Evolutionary conservation across 139 green algal genomes (phyloP), one percentile per base, ranked within the genome.

Genomic region (Chlamydomonas incerta): DNA sequence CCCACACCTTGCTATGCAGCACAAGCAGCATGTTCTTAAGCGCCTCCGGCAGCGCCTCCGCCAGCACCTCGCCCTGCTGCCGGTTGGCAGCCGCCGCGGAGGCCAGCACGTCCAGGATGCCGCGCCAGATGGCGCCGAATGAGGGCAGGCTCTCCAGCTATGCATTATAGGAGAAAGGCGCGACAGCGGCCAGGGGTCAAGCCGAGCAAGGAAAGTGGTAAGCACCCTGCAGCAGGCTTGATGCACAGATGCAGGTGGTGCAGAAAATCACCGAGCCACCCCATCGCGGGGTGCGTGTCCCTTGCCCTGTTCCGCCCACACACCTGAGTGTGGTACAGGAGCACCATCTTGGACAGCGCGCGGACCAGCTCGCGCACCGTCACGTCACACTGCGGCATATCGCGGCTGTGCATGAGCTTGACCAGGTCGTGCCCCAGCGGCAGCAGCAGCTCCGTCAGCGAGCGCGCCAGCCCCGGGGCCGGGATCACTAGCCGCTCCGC

Each of bases 21-120:
- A 99, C 96, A 68, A 99, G 92, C 50, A 99, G 86, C 92, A 99
- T 95, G 91, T 99, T 99, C 91, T 99, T 99, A 21, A 96, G 83
- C 35, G 95, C 92, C 87, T 99, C 96, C 5, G 96, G 95, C 23
- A 98, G 94, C 17, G 91, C 93, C 84, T 99, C 97, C n/a, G 77
- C 77, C 52, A 98, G 89, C 57, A 91, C 90, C 74, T 98, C 95
- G n/a, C 87, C 80, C 21, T 46, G 31, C 29, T 18, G 33, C 26
- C 28, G 55, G 47, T 83, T 86, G n/a, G 72, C 72, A 24, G 72
- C 65, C 28, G 77, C 79, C 28, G 88, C 88, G 23, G 82, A 79
- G 41, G 66, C 72, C 70, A 91, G 69, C 18, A 66, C 74, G 28
- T 77, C 74, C 34, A 91, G 84, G 57, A 91, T 80, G 34, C 72